Evolutionary conservation across 805 yeast species (phyloP).

Genomic region (Kluyveromyces wickerhamii): DNA sequence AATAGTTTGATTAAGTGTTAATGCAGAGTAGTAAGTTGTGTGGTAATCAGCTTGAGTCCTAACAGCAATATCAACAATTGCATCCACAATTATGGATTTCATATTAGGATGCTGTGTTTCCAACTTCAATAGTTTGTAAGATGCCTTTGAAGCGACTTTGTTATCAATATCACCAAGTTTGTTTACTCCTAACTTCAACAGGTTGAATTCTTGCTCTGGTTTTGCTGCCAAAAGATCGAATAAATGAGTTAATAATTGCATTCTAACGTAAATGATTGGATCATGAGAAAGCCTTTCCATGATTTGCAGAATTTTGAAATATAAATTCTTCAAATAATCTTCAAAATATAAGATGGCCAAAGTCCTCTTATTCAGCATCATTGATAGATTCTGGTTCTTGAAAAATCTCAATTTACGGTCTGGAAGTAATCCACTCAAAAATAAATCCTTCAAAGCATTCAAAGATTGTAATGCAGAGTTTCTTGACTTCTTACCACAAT

Average conservation of each 20-base stretch:
- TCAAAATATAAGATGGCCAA: slow-evolving; percentile 78
- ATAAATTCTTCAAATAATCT: slow-evolving; percentile 73
- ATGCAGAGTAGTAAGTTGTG: slow-evolving; percentile 77
- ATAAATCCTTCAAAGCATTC: slow-evolving; percentile 82
- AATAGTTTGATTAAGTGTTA: slow-evolving; percentile 89
- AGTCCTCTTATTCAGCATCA: slow-evolving; percentile 41
- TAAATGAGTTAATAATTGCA: slow-evolving; percentile 65
- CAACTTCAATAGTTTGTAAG: slow-evolving; percentile 67
- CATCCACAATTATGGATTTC: slow-evolving; percentile 73
- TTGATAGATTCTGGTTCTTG: slow-evolving; percentile 56
- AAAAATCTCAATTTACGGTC: slow-evolving; percentile 76
- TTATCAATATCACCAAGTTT: slow-evolving; percentile 90
- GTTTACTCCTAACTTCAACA: slow-evolving; percentile 81
- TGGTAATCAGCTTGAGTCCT: slow-evolving; percentile 74
- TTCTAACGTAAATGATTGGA: slow-evolving; percentile 80
- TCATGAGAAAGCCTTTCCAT: slow-evolving; percentile 83
- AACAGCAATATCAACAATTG: slow-evolving; percentile 74
- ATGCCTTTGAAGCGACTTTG: slow-evolving; percentile 82
- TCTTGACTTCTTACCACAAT: slow-evolving; percentile 86
- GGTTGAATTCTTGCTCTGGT: slow-evolving; percentile 95
- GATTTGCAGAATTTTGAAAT: slow-evolving; percentile 65
- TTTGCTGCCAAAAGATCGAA: slow-evolving; percentile 74
- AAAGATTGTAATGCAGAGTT: slow-evolving; percentile 88
- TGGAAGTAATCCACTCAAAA: slow-evolving; percentile 75
- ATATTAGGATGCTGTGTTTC: slow-evolving; percentile 94